A percentile compares a stretch with the other conserved stretches of the same genome.
Evolutionary conservation across 2,329 filamentous ascomycete genomes (phyloP).

Genomic region (Verticillium alfalfae): DNA sequence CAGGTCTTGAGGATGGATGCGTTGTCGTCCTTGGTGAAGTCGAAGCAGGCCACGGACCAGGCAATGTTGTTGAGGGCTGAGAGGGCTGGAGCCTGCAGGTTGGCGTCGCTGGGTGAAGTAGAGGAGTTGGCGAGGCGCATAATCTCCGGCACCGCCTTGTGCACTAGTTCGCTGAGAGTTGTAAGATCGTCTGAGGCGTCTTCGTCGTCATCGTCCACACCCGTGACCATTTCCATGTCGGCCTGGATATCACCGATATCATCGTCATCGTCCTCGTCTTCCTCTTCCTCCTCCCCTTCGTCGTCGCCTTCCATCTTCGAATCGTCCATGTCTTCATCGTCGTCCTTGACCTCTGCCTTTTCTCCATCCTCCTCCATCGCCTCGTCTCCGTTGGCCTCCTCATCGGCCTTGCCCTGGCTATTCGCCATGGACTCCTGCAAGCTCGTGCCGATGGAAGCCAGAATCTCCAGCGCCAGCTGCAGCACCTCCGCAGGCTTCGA

Average conservation of each 20-base stretch:
- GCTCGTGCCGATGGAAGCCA: slow-evolving; percentile 59
- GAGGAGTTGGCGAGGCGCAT: slow-evolving; percentile 38
- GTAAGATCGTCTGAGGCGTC: slow-evolving; percentile 45
- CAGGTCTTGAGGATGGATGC: slow-evolving; percentile 47
- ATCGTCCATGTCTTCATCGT: slow-evolving; percentile 27
- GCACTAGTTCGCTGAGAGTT: slow-evolving; percentile 43
- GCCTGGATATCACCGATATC: slow-evolving; percentile 35
- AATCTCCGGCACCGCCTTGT: slow-evolving; percentile 40
- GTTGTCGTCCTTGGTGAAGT: slow-evolving; percentile 51
- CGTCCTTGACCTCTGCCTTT: slow-evolving; percentile 21
- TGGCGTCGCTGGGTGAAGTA: slow-evolving; percentile 32
- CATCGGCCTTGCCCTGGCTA: slow-evolving; percentile 22
- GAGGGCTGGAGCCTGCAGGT: slow-evolving; percentile 48
- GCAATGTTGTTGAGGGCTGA: slow-evolving; percentile 62
- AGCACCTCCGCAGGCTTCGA: slow-evolving; percentile 39
- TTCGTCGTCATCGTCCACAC: slow-evolving; percentile 55
- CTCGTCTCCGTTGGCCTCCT: slow-evolving; percentile 30
- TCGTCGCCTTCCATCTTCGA: slow-evolving; percentile 21
- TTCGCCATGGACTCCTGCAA: slow-evolving; percentile 46
- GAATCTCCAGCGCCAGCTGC: slow-evolving; percentile 53
- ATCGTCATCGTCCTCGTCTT: slow-evolving; percentile 29
- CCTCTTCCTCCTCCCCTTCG: slow-evolving; percentile 39
- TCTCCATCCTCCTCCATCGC: slow-evolving; percentile 27
- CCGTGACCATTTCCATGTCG: slow-evolving; percentile 58
- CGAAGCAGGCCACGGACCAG: slow-evolving; percentile 59